Conservation (phyloP, 208 protist genomes). For the Leishmania tarentolae region DNA sequence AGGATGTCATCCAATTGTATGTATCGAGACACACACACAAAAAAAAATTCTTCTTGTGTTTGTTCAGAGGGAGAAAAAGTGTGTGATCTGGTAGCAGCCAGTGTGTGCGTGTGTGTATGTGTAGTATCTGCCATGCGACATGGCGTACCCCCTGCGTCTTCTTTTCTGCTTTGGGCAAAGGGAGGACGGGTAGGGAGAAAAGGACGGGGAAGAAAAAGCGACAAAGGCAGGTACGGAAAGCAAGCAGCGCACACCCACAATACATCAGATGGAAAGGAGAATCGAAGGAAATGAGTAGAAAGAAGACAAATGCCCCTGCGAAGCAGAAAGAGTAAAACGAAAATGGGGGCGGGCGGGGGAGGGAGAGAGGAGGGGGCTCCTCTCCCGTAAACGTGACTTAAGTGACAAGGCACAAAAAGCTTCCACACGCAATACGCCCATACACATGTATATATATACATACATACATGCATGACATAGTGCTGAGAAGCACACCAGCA, state of each 20-base stretch:
- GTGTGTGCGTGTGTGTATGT: background rate
- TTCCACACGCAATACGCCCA: slow-evolving; percentile 19
- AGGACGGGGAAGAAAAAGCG: background rate
- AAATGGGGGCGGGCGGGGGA: background rate
- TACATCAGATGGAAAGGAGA: slow-evolving; percentile 13
- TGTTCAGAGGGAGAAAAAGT: background rate
- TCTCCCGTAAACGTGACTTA: background rate
- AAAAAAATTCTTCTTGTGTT: background rate
- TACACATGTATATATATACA: background rate
- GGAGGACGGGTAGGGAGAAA: background rate
- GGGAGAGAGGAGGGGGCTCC: background rate
- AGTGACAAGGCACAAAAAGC: background rate
- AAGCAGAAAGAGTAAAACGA: background rate
- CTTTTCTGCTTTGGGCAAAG: background rate
- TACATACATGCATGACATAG: background rate
- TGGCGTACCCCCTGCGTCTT: background rate
- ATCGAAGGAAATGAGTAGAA: background rate
- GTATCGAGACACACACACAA: no score
- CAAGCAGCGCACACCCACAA: slow-evolving; percentile 7
- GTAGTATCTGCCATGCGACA: background rate
- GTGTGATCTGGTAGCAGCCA: background rate
- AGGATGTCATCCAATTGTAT: background rate
- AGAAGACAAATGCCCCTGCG: background rate
- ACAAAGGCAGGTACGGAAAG: background rate
- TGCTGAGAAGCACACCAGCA: background rate